Base-by-base conservation (phyloP, 2,329 filamentous ascomycete genomes). In the Blumeria graminis region DNA sequence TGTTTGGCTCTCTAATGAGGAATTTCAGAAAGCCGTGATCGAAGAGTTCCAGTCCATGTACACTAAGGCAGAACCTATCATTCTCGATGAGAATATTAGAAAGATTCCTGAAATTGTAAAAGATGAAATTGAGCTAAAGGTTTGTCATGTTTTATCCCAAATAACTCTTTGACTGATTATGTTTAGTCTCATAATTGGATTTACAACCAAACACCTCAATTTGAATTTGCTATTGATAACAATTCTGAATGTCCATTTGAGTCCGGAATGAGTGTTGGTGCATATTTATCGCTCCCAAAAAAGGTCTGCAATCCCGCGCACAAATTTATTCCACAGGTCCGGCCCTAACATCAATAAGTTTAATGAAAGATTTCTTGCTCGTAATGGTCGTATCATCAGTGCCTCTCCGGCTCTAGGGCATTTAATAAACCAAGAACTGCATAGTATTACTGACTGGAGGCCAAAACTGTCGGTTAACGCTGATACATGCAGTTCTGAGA, bases 181-280 rank as follows among this genome's bases (percentile, higher is more conserved):
- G 34, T 63, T 39, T 61, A 80, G 74, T 81, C 80, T 0, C 68
- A 70, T 3, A 76, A 80, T 10, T 95, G 88, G 87, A 82, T 83
- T 57, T 94, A 83, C 68, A 77, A 77, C 1, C 88, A 94, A 69
- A 94, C 89, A 1, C 89, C 89, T 0, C 81, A 82, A 56, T 95
- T 94, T 67, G 79, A 76, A 7, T 80, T 90, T 61, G 79, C 77
- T 3, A 80, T 76, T 3, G 70, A 76, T 66, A n/a, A 69, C 81
- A 39, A 75, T 74, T 59, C 71, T 78, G 60, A 71, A 72, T 63
- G 46, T 43, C 13, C 36, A 39, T 48, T 48, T 16, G 51, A 56
- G 10, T 10, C 50, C 9, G 33, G 34, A 53, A 53, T 36, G 18
- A 36, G 33, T 8, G 10, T 53, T 9, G 18, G 22, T 16, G 28